Evolutionary conservation across 148 eudicot genomes (phyloP).

Genomic region (Camellia sinensis): DNA sequence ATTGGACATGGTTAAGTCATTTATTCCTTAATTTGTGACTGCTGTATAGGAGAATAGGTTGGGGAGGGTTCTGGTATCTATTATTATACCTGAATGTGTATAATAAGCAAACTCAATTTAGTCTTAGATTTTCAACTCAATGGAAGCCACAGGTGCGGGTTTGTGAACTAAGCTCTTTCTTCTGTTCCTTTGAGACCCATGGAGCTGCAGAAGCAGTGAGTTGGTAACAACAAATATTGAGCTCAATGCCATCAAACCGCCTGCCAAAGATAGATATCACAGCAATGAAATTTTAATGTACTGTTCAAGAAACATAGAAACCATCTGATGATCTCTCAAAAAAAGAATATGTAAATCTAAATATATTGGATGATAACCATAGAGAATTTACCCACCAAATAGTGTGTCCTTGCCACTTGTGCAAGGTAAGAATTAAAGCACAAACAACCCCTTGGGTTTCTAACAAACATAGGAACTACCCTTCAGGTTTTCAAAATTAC

Average conservation of each 20-base stretch:
- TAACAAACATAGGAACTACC: no score
- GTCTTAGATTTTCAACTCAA: neutral
- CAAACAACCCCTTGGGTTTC: neutral
- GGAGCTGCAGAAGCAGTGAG: conserved; percentile 79
- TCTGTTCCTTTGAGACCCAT: conserved; percentile 45
- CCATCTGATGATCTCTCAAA: neutral
- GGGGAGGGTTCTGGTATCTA: no score
- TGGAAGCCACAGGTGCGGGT: neutral
- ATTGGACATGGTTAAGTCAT: no score
- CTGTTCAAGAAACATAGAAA: neutral
- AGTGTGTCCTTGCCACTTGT: neutral
- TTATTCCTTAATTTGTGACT: no score
- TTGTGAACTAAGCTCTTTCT: conserved; percentile 23
- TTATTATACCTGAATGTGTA: no score
- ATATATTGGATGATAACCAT: neutral
- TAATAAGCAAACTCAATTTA: neutral
- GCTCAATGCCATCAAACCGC: conserved; percentile 92
- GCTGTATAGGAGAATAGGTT: no score
- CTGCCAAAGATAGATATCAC: conserved; percentile 32
- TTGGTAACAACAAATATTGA: conserved; percentile 85
- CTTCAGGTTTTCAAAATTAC: no score
- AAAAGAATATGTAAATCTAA: neutral
- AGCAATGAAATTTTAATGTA: neutral
- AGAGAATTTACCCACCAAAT: neutral
- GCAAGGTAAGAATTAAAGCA: neutral